Conservation (phyloP, 805 yeast genomes). For the Ogataea ramenticola region DNA sequence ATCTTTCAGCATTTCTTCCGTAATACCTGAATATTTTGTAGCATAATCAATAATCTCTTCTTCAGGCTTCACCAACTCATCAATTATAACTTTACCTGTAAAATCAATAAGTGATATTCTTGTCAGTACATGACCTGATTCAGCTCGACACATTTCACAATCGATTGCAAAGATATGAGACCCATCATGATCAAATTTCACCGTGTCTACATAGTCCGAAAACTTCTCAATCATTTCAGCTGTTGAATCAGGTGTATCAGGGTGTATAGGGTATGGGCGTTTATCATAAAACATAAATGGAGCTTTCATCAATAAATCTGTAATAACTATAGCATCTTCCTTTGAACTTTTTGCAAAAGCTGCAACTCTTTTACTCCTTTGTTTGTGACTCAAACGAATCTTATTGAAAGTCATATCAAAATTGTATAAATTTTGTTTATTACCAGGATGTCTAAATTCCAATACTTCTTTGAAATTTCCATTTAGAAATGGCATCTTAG, state of each 20-base stretch:
- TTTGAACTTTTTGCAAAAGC: not conserved
- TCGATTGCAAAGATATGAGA: constrained; percentile 74
- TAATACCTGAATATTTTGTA: constrained; percentile 83
- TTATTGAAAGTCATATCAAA: constrained; percentile 44
- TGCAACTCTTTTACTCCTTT: constrained; percentile 39
- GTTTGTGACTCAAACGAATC: constrained; percentile 47
- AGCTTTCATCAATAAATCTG: constrained; percentile 45
- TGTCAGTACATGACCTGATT: constrained; percentile 58
- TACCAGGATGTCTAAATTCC: constrained; percentile 62
- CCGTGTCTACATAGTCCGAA: constrained; percentile 50
- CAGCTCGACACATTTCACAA: constrained; percentile 86
- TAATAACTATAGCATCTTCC: constrained; percentile 32
- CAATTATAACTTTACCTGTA: constrained; percentile 53
- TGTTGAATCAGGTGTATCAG: constrained; percentile 21
- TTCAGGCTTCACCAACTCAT: constrained; percentile 71
- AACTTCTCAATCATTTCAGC: constrained; percentile 10
- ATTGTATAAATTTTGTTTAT: constrained; percentile 46
- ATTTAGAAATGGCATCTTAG: constrained; percentile 24
- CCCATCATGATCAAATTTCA: constrained; percentile 44
- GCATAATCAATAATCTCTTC: constrained; percentile 72
- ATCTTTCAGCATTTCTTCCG: constrained; percentile 52
- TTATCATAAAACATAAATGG: constrained; percentile 41
- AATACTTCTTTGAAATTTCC: constrained; percentile 34
- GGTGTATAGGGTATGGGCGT: constrained; percentile 47
- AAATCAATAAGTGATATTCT: constrained; percentile 70